These are phyloP conservation scores for Coemansia interrupta DNA, from an alignment of 192 early-diverging fungal genomes.

Conservation along the genomic window DNA sequence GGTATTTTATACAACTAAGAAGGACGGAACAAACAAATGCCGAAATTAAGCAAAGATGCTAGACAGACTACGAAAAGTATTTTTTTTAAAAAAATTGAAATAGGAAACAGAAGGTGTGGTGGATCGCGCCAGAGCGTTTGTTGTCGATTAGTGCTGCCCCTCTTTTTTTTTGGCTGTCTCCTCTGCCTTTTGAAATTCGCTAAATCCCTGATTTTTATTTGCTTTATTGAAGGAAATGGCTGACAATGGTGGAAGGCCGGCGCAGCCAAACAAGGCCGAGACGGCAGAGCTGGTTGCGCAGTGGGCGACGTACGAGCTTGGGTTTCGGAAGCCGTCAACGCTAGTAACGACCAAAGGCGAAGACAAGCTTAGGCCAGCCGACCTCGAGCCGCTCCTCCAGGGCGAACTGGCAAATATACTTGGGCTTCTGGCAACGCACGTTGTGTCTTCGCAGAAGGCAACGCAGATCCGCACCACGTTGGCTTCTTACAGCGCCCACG, in stretches of 20 bases:
- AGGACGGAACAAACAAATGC: not conserved
- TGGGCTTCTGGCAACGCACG: conserved; percentile 26
- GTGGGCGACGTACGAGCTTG: conserved; percentile 50
- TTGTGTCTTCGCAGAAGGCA: conserved; percentile 37
- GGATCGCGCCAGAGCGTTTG: too few species aligned
- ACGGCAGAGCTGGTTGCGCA: conserved; percentile 26
- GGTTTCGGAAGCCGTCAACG: conserved; percentile 37
- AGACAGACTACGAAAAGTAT: not conserved
- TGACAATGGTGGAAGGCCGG: not conserved
- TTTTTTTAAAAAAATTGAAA: not conserved
- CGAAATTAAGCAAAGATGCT: not conserved
- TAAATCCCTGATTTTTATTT: not conserved
- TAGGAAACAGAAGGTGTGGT: too few species aligned
- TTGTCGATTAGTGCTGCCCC: not conserved
- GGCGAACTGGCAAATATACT: conserved; percentile 36
- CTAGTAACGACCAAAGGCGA: conserved; percentile 47
- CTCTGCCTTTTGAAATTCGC: too few species aligned
- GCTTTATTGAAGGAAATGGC: not conserved
- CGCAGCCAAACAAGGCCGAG: conserved; percentile 15
- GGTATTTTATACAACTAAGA: not conserved
- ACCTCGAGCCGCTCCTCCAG: conserved; percentile 44
- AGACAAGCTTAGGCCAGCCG: conserved; percentile 25
- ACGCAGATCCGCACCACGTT: conserved; percentile 13
- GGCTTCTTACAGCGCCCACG: conserved; percentile 25
- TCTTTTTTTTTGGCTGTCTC: not conserved